Evolutionary conservation across 805 yeast species (phyloP).

Genomic region (Candida ortonii): DNA sequence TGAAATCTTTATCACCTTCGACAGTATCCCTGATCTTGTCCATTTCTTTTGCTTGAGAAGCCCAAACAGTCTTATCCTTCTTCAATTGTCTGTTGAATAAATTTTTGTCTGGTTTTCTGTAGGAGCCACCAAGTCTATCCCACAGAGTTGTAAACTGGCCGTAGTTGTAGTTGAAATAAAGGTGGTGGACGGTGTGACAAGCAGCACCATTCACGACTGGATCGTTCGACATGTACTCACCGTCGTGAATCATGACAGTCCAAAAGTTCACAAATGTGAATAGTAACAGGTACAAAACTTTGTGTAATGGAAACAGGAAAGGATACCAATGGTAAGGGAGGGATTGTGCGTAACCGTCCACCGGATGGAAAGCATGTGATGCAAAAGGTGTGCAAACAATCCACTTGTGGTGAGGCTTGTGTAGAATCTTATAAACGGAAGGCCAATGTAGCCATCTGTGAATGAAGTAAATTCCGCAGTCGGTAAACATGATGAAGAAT

Average conservation of each 20-base stretch:
- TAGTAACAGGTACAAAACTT: conserved; percentile 72
- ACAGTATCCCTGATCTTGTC: conserved; percentile 74
- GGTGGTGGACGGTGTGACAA: conserved; percentile 94
- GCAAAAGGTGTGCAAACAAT: conserved; percentile 98
- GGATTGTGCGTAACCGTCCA: conserved; percentile 92
- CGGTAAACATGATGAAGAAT: conserved; percentile 85
- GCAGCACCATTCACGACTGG: conserved; percentile 97
- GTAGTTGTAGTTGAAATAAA: conserved; percentile 95
- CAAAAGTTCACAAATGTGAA: conserved; percentile 94
- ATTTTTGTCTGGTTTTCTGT: conserved; percentile 87
- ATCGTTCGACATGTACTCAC: conserved; percentile 89
- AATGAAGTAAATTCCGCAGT: conserved; percentile 84
- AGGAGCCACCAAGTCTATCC: conserved; percentile 94
- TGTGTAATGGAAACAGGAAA: conserved; percentile 87
- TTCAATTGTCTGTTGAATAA: conserved; percentile 65
- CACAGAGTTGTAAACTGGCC: conserved; percentile 98
- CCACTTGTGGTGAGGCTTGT: conserved; percentile 99
- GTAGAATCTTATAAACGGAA: conserved; percentile 74
- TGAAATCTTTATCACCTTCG: conserved; percentile 75
- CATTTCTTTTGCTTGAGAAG: conserved; percentile 66
- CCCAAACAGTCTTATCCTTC: conserved; percentile 62
- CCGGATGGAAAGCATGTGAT: conserved; percentile 97
- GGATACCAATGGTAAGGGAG: conserved; percentile 93
- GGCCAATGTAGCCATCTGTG: conserved; percentile 97
- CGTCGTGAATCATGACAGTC: conserved; percentile 99